phyloP scores from a whole-genome alignment of 2,329 filamentous ascomycete genomes.

The Uncinocarpus reesii region DNA sequence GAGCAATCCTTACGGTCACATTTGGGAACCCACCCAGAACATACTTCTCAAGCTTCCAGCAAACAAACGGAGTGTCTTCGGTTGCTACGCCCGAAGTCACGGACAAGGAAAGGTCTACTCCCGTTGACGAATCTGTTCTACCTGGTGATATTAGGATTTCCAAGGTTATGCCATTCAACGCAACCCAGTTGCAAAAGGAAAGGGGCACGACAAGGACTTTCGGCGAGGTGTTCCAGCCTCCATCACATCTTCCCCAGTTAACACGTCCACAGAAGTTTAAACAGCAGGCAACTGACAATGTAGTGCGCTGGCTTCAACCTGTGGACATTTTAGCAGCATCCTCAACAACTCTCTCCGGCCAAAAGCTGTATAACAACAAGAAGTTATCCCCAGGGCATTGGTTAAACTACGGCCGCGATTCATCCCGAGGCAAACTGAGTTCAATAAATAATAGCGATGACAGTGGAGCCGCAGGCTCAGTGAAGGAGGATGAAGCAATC shows the following conservation, averaged over 20 bases:
- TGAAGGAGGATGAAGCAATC: slow-evolving; percentile 23
- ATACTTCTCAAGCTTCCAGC: slow-evolving; percentile 74
- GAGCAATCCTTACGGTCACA: slow-evolving; percentile 57
- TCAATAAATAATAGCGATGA: neutral
- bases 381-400: slow-evolving; percentile 34
- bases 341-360: slow-evolving; percentile 28
- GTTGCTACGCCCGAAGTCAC: slow-evolving; percentile 9
- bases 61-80: slow-evolving; percentile 19
- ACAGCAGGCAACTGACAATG: slow-evolving; percentile 24
- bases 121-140: slow-evolving; percentile 53
- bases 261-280: slow-evolving; percentile 33
- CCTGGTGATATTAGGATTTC: slow-evolving; percentile 65
- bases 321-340: slow-evolving; percentile 32
- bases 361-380: slow-evolving; percentile 33
- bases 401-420: slow-evolving; percentile 33
- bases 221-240: slow-evolving; percentile 37
- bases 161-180: slow-evolving; percentile 49
- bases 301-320: slow-evolving; percentile 33
- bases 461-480: neutral
- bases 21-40: slow-evolving; percentile 67
- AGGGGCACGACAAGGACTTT: slow-evolving; percentile 32
- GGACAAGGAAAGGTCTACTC: slow-evolving; percentile 34
- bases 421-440: neutral
- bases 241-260: slow-evolving; percentile 29
- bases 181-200: slow-evolving; percentile 21